Evolutionary conservation across 441 rosid species (phyloP).

Genomic region (Adansonia gregorii): DNA sequence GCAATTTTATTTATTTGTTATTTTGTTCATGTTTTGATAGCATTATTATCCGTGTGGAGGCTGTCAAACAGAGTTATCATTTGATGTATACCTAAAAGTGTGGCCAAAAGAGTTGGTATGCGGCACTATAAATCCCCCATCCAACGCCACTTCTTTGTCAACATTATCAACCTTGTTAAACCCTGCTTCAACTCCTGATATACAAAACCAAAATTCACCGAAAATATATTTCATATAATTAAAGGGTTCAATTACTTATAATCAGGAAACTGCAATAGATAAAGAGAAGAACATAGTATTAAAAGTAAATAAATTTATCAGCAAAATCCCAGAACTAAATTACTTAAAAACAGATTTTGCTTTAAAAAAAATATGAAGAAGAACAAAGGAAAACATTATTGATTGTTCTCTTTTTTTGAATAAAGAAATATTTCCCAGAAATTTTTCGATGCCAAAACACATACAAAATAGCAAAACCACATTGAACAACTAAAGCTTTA

Average conservation of each 20-base stretch:
- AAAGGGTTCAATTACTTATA: not conserved
- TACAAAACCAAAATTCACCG: not conserved
- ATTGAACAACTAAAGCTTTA: not conserved
- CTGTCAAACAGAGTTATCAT: not conserved
- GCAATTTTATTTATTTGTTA: too few species aligned
- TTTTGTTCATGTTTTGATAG: too few species aligned
- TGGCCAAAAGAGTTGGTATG: slow-evolving; percentile 62
- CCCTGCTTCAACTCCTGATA: slow-evolving; percentile 34
- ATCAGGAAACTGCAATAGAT: not conserved
- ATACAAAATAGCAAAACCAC: not conserved
- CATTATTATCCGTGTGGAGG: not conserved
- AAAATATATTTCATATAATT: not conserved
- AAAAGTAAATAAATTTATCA: not conserved
- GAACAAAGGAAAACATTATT: not conserved
- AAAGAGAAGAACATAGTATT: not conserved
- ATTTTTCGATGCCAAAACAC: not conserved
- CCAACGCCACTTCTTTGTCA: slow-evolving; percentile 38
- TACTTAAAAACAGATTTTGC: not conserved
- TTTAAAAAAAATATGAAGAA: not conserved
- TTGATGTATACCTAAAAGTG: slow-evolving; percentile 50
- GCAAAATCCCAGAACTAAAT: slow-evolving; percentile 7
- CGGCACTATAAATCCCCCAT: slow-evolving; percentile 56
- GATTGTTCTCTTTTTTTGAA: not conserved
- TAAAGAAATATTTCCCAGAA: not conserved
- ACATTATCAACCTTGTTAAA: slow-evolving; percentile 37